Conservation (phyloP, 2,329 filamentous ascomycete genomes). For the Thelonectria discophora region DNA sequence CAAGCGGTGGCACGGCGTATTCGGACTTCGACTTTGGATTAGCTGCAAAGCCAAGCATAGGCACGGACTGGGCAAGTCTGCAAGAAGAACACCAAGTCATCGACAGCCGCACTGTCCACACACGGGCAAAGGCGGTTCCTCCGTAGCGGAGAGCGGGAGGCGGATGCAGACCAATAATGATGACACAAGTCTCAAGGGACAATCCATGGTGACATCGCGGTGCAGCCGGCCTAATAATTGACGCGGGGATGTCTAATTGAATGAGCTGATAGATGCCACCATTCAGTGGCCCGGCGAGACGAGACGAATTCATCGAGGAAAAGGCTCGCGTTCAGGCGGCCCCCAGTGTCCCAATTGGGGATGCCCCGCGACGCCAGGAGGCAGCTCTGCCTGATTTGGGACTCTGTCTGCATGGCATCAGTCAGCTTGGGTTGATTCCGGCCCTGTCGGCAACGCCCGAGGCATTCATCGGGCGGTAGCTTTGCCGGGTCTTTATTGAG, state of each 20-base stretch:
- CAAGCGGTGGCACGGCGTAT: too few relatives aligned
- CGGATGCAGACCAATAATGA: not conserved
- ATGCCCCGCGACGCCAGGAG: slow-evolving; percentile 21
- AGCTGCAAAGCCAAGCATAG: too few relatives aligned
- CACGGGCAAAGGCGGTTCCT: not conserved
- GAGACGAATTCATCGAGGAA: slow-evolving; percentile 20
- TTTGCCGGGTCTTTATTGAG: slow-evolving; percentile 3
- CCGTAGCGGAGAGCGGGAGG: not conserved
- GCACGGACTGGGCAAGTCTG: too few relatives aligned
- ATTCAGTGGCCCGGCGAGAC: slow-evolving; percentile 1
- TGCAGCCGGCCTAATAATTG: not conserved
- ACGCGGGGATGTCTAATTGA: slow-evolving; percentile 10
- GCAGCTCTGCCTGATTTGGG: slow-evolving; percentile 14
- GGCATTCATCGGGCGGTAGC: slow-evolving; percentile 3
- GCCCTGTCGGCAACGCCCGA: not conserved
- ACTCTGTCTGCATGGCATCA: slow-evolving; percentile 5
- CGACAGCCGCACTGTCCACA: not conserved
- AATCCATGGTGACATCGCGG: slow-evolving; percentile 9
- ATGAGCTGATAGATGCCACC: slow-evolving; percentile 6
- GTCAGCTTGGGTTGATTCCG: slow-evolving; percentile 18
- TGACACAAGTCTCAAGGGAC: slow-evolving; percentile 5
- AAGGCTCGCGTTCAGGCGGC: slow-evolving; percentile 2
- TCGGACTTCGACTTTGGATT: too few relatives aligned
- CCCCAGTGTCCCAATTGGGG: slow-evolving; percentile 22
- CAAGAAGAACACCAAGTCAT: too few relatives aligned